Evolutionary conservation across 805 yeast genomes (phyloP).

Genomic region (Wickerhamiella kurtzmanii): DNA sequence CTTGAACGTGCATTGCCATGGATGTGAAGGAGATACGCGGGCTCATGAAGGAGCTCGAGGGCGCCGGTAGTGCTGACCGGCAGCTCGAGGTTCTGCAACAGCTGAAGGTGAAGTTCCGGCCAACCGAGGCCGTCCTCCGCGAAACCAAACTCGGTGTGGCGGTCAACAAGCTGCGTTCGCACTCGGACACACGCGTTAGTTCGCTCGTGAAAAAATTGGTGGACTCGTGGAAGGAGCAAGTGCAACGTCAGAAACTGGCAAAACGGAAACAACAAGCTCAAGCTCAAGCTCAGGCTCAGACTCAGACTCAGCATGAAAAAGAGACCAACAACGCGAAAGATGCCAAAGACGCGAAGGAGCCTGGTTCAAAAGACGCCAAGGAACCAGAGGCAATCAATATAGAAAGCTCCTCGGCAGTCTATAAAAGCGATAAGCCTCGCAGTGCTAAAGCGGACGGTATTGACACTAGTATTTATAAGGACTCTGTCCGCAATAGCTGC

Average conservation of each 20-base stretch:
- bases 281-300: too few species aligned
- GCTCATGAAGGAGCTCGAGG: constrained; percentile 50
- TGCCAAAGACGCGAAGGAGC: constrained; percentile 1
- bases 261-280: constrained; percentile 5
- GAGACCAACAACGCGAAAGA: constrained; percentile 2
- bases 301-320: background rate
- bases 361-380: background rate
- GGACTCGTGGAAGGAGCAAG: constrained; percentile 80
- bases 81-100: constrained; percentile 52
- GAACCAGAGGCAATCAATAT: background rate
- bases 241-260: constrained; percentile 30
- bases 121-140: constrained; percentile 73
- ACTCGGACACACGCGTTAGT: constrained; percentile 45
- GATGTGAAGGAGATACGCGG: constrained; percentile 16
- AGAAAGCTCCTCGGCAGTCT: constrained; percentile 2
- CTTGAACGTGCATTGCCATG: constrained; percentile 10
- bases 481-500: constrained; percentile 72
- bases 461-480: constrained; percentile 52
- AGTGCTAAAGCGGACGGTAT: constrained; percentile 74
- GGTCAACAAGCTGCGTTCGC: constrained; percentile 75
- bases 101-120: constrained; percentile 58
- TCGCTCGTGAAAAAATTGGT: constrained; percentile 70
- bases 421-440: constrained; percentile 39
- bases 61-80: constrained; percentile 49
- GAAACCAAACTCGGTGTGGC: constrained; percentile 97